Evolutionary conservation across 176 grass and related monocot genomes (phyloP).

Genomic region (Lolium rigidum): DNA sequence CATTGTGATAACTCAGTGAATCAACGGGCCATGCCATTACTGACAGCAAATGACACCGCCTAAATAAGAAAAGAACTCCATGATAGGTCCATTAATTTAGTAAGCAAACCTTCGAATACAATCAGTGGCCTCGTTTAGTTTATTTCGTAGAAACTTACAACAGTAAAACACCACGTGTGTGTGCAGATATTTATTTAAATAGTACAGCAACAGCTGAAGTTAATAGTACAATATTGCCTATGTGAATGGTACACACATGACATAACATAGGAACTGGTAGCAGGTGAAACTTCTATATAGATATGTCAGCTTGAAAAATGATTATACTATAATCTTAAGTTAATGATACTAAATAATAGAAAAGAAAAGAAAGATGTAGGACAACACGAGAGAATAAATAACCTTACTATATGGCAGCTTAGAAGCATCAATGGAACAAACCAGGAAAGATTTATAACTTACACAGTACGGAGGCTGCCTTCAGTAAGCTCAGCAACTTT

Average conservation of each 20-base stretch:
- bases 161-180: background rate
- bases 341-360: constrained; percentile 13
- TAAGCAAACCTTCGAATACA: background rate
- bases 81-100: background rate
- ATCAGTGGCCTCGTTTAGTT: background rate
- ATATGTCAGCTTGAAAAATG: background rate
- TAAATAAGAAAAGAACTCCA: constrained; percentile 1
- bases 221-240: constrained; percentile 18
- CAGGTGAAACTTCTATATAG: constrained; percentile 27
- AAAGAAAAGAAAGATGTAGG: background rate
- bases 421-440: constrained; percentile 20
- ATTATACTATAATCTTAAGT: background rate
- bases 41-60: background rate
- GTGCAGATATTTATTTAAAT: constrained; percentile 11
- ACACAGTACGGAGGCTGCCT: constrained; percentile 42
- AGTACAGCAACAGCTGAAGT: constrained; percentile 18
- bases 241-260: background rate
- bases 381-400: constrained; percentile 26
- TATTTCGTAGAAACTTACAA: constrained; percentile 29
- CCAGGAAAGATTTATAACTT: constrained; percentile 35
- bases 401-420: constrained; percentile 23
- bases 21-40: background rate
- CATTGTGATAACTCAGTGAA: background rate
- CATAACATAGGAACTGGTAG: background rate
- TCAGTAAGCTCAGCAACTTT: constrained; percentile 32